Percentiles rank a stretch among this genome's conserved stretches.
phyloP scores from a whole-genome alignment of 306 rosid species.

The Acacia melanoxylon region DNA sequence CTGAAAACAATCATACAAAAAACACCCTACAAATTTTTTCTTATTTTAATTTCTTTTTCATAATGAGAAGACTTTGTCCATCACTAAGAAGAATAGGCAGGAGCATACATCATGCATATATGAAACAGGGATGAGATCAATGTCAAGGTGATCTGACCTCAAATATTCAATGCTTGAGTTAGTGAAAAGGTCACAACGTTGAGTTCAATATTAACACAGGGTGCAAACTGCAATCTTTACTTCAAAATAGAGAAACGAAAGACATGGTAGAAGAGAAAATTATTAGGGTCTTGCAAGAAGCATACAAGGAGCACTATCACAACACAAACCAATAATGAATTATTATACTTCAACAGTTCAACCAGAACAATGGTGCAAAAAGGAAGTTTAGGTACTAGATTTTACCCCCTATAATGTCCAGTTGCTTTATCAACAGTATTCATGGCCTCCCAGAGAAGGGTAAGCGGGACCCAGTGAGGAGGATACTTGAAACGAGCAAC shows the following conservation, averaged over 20 bases:
- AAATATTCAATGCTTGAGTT: conserved; percentile 3
- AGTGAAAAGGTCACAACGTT: not conserved
- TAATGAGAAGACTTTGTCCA: conserved; percentile 1
- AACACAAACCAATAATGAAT: conserved; percentile 2
- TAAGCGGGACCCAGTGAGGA: conserved; percentile 95
- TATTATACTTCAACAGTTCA: not conserved
- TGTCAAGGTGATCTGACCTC: not conserved
- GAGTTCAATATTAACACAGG: conserved; percentile 2
- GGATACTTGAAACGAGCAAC: conserved; percentile 96
- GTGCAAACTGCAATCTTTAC: not conserved
- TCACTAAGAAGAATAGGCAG: not conserved
- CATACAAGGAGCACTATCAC: not conserved
- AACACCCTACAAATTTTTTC: not conserved
- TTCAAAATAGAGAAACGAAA: conserved; percentile 4
- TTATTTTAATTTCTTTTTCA: conserved; percentile 1
- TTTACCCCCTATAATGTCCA: conserved; percentile 77
- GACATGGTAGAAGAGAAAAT: conserved; percentile 16
- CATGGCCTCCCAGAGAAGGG: conserved; percentile 84
- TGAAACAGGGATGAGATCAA: conserved; percentile 20
- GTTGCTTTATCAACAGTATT: conserved; percentile 66
- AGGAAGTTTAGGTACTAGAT: conserved; percentile 1
- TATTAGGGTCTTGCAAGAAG: not conserved
- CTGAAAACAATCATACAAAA: conserved; percentile 6
- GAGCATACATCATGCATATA: conserved; percentile 15
- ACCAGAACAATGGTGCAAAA: not conserved